Evolutionary conservation across 1,284 basidiomycete genomes (phyloP).

Genomic region (Moesziomyces parantarcticus): DNA sequence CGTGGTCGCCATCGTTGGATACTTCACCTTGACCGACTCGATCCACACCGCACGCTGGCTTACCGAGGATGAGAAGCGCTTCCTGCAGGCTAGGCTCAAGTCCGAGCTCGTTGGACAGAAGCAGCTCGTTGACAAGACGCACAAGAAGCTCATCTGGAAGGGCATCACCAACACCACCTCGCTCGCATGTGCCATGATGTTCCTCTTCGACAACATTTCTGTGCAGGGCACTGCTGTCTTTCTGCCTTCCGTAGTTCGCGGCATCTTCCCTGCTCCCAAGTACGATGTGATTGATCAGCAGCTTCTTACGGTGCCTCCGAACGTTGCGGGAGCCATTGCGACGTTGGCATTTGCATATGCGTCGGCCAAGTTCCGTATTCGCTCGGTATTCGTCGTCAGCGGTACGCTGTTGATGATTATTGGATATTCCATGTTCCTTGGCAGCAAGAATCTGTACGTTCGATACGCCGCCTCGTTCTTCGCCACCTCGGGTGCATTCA

Average conservation of each 20-base stretch:
- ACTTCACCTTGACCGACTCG: constrained; percentile 65
- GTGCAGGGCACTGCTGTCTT: constrained; percentile 65
- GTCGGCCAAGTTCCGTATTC: constrained; percentile 63
- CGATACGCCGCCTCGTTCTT: constrained; percentile 65
- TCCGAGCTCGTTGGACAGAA: constrained; percentile 49
- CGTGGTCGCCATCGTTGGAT: constrained; percentile 62
- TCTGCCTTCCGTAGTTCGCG: constrained; percentile 65
- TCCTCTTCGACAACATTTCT: constrained; percentile 68
- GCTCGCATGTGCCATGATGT: constrained; percentile 60
- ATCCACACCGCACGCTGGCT: constrained; percentile 67
- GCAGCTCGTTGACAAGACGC: constrained; percentile 44
- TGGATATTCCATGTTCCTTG: constrained; percentile 64
- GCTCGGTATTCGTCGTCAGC: constrained; percentile 57
- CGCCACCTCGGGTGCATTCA: constrained; percentile 62
- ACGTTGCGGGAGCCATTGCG: constrained; percentile 62
- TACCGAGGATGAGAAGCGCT: constrained; percentile 62
- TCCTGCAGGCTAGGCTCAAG: constrained; percentile 45
- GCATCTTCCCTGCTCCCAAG: constrained; percentile 66
- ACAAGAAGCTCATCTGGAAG: constrained; percentile 37
- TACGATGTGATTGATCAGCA: constrained; percentile 65
- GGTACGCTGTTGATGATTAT: constrained; percentile 63
- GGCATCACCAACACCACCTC: constrained; percentile 50
- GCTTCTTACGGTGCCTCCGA: constrained; percentile 67
- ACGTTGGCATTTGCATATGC: constrained; percentile 57
- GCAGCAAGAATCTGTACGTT: constrained; percentile 37